Conservation (phyloP, 139 green algal species). For the Dunaliella sp. region DNA sequence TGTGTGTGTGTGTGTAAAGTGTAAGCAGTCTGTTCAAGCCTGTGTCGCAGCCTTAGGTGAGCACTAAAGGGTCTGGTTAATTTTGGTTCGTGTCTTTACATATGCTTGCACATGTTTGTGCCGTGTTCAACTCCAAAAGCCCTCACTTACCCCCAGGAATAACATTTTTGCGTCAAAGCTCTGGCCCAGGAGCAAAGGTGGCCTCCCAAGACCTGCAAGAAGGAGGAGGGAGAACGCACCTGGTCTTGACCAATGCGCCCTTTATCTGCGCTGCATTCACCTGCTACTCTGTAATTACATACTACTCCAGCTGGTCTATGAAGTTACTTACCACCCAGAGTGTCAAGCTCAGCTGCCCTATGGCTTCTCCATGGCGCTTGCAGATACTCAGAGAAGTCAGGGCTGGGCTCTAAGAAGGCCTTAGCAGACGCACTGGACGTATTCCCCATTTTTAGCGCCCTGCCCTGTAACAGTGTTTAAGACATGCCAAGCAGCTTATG, state of each 20-base stretch:
- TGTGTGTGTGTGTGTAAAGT: neutral
- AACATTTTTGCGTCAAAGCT: slow-evolving; percentile 9
- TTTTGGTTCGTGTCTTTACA: too few species aligned
- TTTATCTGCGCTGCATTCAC: neutral
- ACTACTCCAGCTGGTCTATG: neutral
- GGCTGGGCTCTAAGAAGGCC: neutral
- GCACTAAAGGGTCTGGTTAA: neutral
- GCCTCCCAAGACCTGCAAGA: neutral
- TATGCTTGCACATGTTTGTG: neutral
- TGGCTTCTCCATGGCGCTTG: neutral
- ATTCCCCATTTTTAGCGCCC: too few species aligned
- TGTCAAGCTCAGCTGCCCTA: neutral
- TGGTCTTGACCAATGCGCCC: neutral
- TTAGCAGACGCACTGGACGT: too few species aligned
- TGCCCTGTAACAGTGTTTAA: too few species aligned
- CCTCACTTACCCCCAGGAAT: slow-evolving; percentile 5
- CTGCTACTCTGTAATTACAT: too few species aligned
- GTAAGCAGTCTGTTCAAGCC: neutral
- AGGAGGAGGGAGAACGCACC: neutral
- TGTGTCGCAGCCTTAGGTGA: neutral
- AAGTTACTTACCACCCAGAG: slow-evolving; percentile 1
- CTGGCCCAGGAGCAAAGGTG: neutral
- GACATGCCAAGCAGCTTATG: too few species aligned
- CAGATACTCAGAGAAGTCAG: neutral
- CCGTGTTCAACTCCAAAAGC: too few species aligned